Evolutionary conservation across 805 yeast species (phyloP).

Genomic region (Teunomyces kruisii): DNA sequence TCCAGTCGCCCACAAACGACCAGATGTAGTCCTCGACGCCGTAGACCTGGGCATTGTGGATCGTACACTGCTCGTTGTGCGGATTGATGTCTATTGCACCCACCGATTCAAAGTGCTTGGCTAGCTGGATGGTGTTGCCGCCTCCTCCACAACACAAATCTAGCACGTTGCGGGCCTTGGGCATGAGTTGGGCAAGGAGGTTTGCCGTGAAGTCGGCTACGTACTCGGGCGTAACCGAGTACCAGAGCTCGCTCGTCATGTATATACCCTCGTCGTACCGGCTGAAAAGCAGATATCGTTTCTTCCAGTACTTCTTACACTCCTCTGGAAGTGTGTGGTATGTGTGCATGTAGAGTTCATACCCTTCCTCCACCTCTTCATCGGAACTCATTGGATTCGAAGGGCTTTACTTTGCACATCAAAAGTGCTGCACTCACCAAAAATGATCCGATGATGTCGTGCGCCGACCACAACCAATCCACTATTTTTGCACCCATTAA

Average conservation of each 20-base stretch:
- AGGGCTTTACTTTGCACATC: too few relatives aligned
- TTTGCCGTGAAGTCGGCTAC: conserved; percentile 63
- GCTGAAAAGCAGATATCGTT: conserved; percentile 60
- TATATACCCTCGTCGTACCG: conserved; percentile 65
- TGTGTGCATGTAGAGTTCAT: conserved; percentile 39
- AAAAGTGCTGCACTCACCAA: not conserved
- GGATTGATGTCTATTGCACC: conserved; percentile 64
- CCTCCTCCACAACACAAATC: conserved; percentile 90
- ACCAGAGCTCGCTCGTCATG: conserved; percentile 78
- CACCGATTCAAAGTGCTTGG: conserved; percentile 52
- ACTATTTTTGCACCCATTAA: conserved; percentile 5
- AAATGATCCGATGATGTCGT: not conserved
- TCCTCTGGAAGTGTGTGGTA: conserved; percentile 38
- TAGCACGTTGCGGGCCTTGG: conserved; percentile 45
- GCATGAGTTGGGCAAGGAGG: conserved; percentile 51
- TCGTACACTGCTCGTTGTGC: conserved; percentile 63
- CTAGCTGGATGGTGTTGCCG: conserved; percentile 79
- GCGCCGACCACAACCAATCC: not conserved
- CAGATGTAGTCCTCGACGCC: conserved; percentile 52
- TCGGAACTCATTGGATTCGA: conserved; percentile 4
- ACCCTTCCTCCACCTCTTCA: conserved; percentile 11
- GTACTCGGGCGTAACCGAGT: conserved; percentile 81
- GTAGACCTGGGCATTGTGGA: conserved; percentile 66
- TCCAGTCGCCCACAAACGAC: conserved; percentile 53
- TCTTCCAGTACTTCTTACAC: conserved; percentile 58